phyloP scores from a whole-genome alignment of 1,284 basidiomycete species.

The Ustilago cynodontis region DNA sequence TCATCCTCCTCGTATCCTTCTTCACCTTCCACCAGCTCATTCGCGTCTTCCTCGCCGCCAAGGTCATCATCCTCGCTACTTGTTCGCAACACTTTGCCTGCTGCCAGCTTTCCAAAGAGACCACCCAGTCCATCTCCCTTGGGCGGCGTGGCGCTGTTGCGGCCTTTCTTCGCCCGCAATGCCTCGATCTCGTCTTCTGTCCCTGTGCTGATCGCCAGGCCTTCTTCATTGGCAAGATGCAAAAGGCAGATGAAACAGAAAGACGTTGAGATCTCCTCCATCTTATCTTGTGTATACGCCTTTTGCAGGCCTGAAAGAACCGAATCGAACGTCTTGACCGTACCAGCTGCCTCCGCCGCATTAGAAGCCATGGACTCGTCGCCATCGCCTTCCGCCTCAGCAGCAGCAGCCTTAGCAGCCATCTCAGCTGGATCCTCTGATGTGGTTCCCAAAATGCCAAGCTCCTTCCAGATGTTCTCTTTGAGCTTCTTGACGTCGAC shows the following conservation, averaged over 20 bases:
- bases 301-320: constrained; percentile 85
- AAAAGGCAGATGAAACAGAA: constrained; percentile 99
- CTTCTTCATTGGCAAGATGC: constrained; percentile 94
- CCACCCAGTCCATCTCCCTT: constrained; percentile 17
- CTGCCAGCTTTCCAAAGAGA: constrained; percentile 26
- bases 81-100: constrained; percentile 33
- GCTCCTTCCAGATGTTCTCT: constrained; percentile 95
- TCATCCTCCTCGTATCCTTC: constrained; percentile 53
- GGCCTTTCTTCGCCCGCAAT: constrained; percentile 44
- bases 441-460: constrained; percentile 71
- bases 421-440: constrained; percentile 21
- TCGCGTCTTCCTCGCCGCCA: constrained; percentile 50
- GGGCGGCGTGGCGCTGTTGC: constrained; percentile 45
- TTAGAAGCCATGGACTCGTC: constrained; percentile 32
- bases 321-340: constrained; percentile 75
- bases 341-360: constrained; percentile 10
- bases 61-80: constrained; percentile 72
- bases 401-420: constrained; percentile 23
- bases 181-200: constrained; percentile 39
- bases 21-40: constrained; percentile 33
- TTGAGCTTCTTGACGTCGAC: constrained; percentile 97
- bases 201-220: constrained; percentile 73
- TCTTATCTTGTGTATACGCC: constrained; percentile 89
- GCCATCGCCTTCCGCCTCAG: constrained; percentile 23
- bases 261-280: constrained; percentile 97